Base-by-base conservation (phyloP, 177 flowering plant species). In the Tripterygium wilfordii region DNA sequence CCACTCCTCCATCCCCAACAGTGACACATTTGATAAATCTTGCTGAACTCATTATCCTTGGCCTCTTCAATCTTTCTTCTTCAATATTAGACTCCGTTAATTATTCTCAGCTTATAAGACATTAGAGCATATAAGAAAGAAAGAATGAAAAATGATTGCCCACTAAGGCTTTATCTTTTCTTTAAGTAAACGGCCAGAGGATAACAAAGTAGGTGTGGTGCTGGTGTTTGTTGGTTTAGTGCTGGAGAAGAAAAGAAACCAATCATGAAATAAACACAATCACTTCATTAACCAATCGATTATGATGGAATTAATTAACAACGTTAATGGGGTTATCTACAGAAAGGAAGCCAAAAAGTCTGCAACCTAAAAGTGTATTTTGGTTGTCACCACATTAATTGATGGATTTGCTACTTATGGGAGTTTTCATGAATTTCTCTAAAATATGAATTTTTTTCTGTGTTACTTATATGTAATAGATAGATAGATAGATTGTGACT, bases 1-100 rank as follows among this genome's bases (percentile, higher is more conserved):
- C 95, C 2, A 85, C 89, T 1, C 89, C 89, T 13, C 89, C 95
- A 52, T 85, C 89, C 8, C 95, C 95, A 3, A 85, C 82, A 0
- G 95, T 85, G 13, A 85, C 95, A 48, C 95, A 82, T 71, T 85
- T 85, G 57, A 85, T 75, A 40, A 85, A 85, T 50, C 85, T 85
- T 4, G 83, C 78, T 5, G 89, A 72, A 36, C 66, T 85, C 95
- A 85, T 85, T 53, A 46, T 62, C 21, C 20, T 4, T 14, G 2
- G 14, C 9, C 45, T n/a, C n/a, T n/a, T n/a, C n/a, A n/a, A n/a
- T n/a, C n/a, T n/a, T n/a, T n/a, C n/a, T n/a, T n/a, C n/a, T n/a
- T n/a, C n/a, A n/a, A n/a, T n/a, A 3, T 13, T 35, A 3, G 7
- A 5, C 38, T 35, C 38, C 14, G 14, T 15, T 35, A 6, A 35